Evolutionary conservation across 140 eudicot species (phyloP), one percentile per base, ranked within the genome.

Genomic region (Senecio squalidus): DNA sequence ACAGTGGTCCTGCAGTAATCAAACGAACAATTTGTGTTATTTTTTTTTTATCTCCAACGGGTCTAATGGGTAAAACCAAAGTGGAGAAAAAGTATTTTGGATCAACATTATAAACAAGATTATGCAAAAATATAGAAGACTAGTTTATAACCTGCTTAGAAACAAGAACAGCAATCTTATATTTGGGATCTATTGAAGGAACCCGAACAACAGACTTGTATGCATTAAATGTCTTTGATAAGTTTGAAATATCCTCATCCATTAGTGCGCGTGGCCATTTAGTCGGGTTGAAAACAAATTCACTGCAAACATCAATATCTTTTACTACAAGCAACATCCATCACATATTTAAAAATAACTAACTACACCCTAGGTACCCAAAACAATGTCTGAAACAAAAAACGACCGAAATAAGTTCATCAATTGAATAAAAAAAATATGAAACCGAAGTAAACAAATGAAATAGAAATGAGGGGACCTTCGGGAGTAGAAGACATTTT

Each of bases 261-360:
- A 90, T 80, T 74, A 83, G 90, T 18, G 22, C 70, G 34, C 98
- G 78, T 27, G 91, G 77, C 98, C 98, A 91, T 86, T 86, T 91
- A 18, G 59, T 55, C 28, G 84, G 86, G 40, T 91, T 91, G 64
- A 91, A 86, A 44, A 86, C 64, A 29, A 91, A 91, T 55, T 91
- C 96, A 70, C 98, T 91, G 88, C 68, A 61, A 70, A 49, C 43
- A 60, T 53, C 69, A 60, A 52, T 49, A 9, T 11, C 17, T 57
- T 58, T 25, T 25, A 31, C 67, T 27, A 25, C 30, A 68, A 58
- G 23, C 10, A 47, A 29, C 2, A 28, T 17, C 24, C 43, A 5
- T 25, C 26, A 66, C 23, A 51, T 21, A 10, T 36, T 28, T 29
- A 62, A n/a, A 25, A 20, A 25, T 7, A 41, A 27, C 22, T 16